Conservation (phyloP, 805 yeast genomes). For the Barnettozyma pratensis region DNA sequence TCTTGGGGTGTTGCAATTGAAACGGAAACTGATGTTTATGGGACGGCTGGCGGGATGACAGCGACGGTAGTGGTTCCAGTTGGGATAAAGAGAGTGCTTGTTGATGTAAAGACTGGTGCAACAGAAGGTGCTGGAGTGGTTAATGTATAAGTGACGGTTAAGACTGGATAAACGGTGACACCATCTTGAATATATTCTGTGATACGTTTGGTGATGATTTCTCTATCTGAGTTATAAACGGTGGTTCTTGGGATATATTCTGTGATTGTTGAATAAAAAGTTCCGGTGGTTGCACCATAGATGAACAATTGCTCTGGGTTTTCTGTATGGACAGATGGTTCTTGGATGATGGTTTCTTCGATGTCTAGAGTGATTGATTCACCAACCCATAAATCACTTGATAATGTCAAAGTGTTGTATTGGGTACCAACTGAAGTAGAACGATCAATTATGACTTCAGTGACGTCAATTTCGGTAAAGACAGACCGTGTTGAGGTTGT, state of each 20-base stretch:
- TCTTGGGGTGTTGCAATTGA: slow-evolving; percentile 1
- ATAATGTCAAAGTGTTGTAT: slow-evolving; percentile 12
- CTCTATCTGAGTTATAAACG: slow-evolving; percentile 6
- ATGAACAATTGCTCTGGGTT: slow-evolving; percentile 12
- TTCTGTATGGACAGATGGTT: slow-evolving; percentile 5
- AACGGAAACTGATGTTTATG: background rate
- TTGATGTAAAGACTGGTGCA: background rate
- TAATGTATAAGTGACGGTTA: slow-evolving; percentile 14
- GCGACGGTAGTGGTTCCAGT: slow-evolving; percentile 2
- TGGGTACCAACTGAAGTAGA: slow-evolving; percentile 11
- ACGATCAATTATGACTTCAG: slow-evolving; percentile 4
- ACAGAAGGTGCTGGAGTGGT: slow-evolving; percentile 3
- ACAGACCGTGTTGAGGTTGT: slow-evolving; percentile 1
- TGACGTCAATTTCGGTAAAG: background rate
- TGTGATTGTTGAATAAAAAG: slow-evolving; percentile 12
- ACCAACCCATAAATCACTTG: slow-evolving; percentile 17
- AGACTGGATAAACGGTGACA: slow-evolving; percentile 11
- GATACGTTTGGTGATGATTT: slow-evolving; percentile 9
- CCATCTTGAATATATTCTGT: slow-evolving; percentile 14
- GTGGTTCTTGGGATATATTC: slow-evolving; percentile 14
- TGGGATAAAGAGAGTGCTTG: background rate
- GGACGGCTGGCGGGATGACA: background rate
- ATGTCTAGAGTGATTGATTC: slow-evolving; percentile 6
- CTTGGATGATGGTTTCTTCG: background rate
- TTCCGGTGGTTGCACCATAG: slow-evolving; percentile 9